Conservation (phyloP, 495 filamentous ascomycete species). For the Daldinia concentrica region DNA sequence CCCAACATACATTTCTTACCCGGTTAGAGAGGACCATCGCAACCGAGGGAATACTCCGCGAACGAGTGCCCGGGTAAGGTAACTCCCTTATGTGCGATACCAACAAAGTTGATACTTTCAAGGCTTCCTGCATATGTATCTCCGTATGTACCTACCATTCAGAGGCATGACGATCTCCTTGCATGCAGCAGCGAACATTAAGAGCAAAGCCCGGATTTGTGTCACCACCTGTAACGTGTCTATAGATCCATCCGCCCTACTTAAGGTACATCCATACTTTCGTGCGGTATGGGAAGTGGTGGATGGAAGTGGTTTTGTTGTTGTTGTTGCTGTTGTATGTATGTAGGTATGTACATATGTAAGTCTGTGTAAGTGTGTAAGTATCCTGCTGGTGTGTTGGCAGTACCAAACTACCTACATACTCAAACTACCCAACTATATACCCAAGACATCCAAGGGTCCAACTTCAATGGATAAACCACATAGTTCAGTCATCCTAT, state of each 20-base stretch:
- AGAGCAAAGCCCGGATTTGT: conserved; percentile 26
- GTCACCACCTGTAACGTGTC: conserved; percentile 35
- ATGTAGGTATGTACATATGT: not conserved
- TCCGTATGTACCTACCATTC: conserved; percentile 14
- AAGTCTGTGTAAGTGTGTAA: conserved; percentile 1
- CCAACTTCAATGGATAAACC: not conserved
- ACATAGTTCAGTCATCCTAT: conserved; percentile 36
- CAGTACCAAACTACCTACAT: conserved; percentile 11
- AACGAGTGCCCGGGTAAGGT: not conserved
- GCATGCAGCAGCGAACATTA: conserved; percentile 21
- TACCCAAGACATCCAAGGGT: not conserved
- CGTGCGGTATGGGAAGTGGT: conserved; percentile 4
- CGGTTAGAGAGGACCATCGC: not conserved
- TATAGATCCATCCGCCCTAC: conserved; percentile 8
- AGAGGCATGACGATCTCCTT: conserved; percentile 15
- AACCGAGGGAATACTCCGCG: conserved; percentile 33
- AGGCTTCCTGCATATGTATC: conserved; percentile 11
- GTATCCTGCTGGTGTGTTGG: conserved; percentile 20
- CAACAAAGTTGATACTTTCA: not conserved
- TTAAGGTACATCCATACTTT: not conserved
- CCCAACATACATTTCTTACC: not conserved
- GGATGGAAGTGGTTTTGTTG: conserved; percentile 10
- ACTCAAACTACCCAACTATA: not conserved
- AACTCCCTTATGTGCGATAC: not conserved
- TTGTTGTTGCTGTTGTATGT: not conserved